Evolutionary conservation across 768 basidiomycete species (phyloP), one percentile per base, ranked within the genome.

Genomic region (Suillus lakei): DNA sequence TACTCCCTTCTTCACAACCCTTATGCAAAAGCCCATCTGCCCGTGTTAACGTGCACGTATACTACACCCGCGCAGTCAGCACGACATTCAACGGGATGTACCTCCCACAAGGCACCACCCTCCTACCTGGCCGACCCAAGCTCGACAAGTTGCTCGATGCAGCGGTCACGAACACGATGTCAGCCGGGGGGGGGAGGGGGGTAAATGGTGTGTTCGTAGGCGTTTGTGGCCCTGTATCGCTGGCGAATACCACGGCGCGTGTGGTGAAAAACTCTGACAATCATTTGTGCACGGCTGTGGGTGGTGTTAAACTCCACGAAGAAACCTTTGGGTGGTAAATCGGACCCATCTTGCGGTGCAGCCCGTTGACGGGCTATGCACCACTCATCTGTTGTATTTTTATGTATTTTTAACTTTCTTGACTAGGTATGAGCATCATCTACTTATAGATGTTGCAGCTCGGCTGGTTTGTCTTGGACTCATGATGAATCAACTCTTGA

Each of bases 81-180:
- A 70, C 78, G 32, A 74, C 78, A 1, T 76, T 75, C n/a, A 62
- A 70, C 36, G 74, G 73, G 58, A 72, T 75, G 28, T 70, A 69
- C 66, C 68, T 79, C 21, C 77, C 77, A 41, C 79, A 78, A 18
- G 79, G 80, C 10, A 67, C 87, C 32, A 80, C 82, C 15, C 77
- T 90, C 64, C 76, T 80, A 4, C 80, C 87, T 0, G 85, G 87
- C n/a, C 83, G 89, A 10, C 90, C 90, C 2, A 79, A 81, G 53
- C 74, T 88, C 18, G 74, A 70, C 18, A 83, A 81, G 60, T 73
- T 85, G 23, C 68, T 91, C 36, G 83, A 86, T 53, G 72, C 78
- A 5, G 81, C 84, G 13, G 80, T 86, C 46, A 72, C 76, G 15
- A 75, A 80, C 28, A 82, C 86, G 1, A 79, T 85, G 36, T 77